Evolutionary conservation across 805 yeast species (phyloP).

Genomic region (Wickerhamomyces sydowiorum): DNA sequence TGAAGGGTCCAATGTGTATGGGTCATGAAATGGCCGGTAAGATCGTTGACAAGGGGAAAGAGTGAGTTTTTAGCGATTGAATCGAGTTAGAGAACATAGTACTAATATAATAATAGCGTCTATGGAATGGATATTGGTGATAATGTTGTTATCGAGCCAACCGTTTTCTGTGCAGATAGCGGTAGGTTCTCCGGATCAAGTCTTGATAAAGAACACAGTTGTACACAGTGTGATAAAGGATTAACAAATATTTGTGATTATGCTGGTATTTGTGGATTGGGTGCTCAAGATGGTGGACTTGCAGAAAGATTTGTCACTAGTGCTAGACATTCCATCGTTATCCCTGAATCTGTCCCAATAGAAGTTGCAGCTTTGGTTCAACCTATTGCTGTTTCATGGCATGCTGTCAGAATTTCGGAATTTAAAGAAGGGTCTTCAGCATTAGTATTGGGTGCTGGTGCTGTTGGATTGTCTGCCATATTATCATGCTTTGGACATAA

Average conservation of each 20-base stretch:
- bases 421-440: constrained; percentile 40
- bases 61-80: background rate
- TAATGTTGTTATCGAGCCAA: constrained; percentile 58
- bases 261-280: constrained; percentile 47
- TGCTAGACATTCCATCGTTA: constrained; percentile 31
- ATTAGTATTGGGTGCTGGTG: constrained; percentile 49
- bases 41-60: constrained; percentile 38
- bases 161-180: constrained; percentile 50
- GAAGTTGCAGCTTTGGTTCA: constrained; percentile 49
- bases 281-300: constrained; percentile 51
- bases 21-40: constrained; percentile 54
- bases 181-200: constrained; percentile 30
- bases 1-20: constrained; percentile 37
- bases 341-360: constrained; percentile 35
- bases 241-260: constrained; percentile 46
- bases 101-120: constrained; percentile 21
- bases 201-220: constrained; percentile 25
- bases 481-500: constrained; percentile 44
- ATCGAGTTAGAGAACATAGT: too few relatives aligned
- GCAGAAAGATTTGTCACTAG: constrained; percentile 43
- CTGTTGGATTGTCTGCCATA: constrained; percentile 45
- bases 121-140: constrained; percentile 42
- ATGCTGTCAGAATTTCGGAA: constrained; percentile 40
- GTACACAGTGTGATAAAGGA: constrained; percentile 46
- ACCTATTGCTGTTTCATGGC: constrained; percentile 58